A percentile compares a stretch with the other conserved stretches of the same genome.
These are phyloP conservation scores for Hirsutella rhossiliensis DNA, from an alignment of 2,329 filamentous ascomycete species.

Conservation along the genomic window DNA sequence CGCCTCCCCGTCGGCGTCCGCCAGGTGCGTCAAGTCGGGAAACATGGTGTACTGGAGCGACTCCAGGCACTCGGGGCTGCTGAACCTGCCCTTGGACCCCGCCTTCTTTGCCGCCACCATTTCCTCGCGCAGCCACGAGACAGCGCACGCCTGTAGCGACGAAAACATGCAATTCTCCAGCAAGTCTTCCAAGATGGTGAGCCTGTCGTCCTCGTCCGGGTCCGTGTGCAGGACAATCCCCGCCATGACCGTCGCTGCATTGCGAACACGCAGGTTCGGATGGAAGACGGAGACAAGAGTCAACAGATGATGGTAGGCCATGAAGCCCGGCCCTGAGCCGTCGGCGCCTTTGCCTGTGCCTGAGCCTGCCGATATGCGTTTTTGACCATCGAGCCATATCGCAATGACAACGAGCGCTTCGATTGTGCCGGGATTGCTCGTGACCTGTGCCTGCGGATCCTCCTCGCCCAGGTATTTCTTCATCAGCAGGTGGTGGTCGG, in stretches of 20 bases:
- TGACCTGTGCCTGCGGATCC: constrained; percentile 35
- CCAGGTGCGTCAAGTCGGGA: constrained; percentile 38
- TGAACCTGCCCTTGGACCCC: constrained; percentile 28
- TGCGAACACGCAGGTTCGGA: constrained; percentile 38
- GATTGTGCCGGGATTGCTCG: constrained; percentile 38
- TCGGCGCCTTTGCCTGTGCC: constrained; percentile 14
- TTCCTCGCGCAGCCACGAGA: constrained; percentile 53
- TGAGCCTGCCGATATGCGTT: constrained; percentile 22
- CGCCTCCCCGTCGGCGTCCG: constrained; percentile 26
- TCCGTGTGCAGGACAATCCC: constrained; percentile 44
- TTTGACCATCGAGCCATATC: constrained; percentile 42
- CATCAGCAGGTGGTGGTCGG: constrained; percentile 43
- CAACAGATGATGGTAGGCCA: constrained; percentile 48
- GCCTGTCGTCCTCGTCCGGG: constrained; percentile 43
- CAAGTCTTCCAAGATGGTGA: constrained; percentile 52
- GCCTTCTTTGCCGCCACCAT: constrained; percentile 32
- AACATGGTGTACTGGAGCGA: constrained; percentile 51
- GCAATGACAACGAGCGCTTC: constrained; percentile 50
- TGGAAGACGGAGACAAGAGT: constrained; percentile 48
- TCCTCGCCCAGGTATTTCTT: constrained; percentile 38
- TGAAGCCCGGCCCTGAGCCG: constrained; percentile 28
- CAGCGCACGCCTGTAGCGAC: constrained; percentile 48
- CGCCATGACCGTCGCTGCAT: constrained; percentile 40
- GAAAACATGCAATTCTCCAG: constrained; percentile 54
- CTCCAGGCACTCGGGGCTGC: constrained; percentile 42